phyloP scores from a whole-genome alignment of 257 asterid species.

The Pogostemon cablin region DNA sequence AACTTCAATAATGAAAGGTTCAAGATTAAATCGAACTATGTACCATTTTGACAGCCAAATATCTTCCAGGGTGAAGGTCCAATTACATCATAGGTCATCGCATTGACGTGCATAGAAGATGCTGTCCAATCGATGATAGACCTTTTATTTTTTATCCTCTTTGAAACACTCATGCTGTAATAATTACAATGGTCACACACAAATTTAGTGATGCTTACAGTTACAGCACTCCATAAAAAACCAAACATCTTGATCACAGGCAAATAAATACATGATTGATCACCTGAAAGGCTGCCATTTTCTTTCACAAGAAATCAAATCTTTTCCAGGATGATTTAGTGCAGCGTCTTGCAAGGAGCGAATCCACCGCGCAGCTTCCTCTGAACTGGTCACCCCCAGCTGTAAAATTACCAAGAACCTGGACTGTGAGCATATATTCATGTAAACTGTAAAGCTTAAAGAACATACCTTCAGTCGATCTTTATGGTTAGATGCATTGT shows the following conservation, averaged over 20 bases:
- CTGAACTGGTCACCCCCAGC: slow-evolving; percentile 84
- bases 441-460: background rate
- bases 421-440: background rate
- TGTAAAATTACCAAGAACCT: slow-evolving; percentile 29
- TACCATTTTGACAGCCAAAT: slow-evolving; percentile 86
- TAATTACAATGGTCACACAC: slow-evolving; percentile 2
- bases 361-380: slow-evolving; percentile 85
- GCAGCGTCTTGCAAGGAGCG: slow-evolving; percentile 66
- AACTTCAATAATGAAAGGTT: background rate
- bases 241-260: background rate
- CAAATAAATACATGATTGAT: background rate
- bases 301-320: slow-evolving; percentile 45
- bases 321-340: slow-evolving; percentile 55
- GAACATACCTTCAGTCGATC: slow-evolving; percentile 76
- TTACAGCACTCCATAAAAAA: background rate
- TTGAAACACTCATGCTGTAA: slow-evolving; percentile 66
- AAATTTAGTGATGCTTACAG: background rate
- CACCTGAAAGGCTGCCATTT: slow-evolving; percentile 89
- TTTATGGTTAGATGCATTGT: slow-evolving; percentile 70
- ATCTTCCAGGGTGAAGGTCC: slow-evolving; percentile 91
- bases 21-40: background rate
- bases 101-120: slow-evolving; percentile 56
- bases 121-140: slow-evolving; percentile 50
- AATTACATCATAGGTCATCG: slow-evolving; percentile 75
- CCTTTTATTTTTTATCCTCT: slow-evolving; percentile 41